Base-by-base conservation (phyloP, 768 basidiomycete species). In the Candolleomyces efflorescens region DNA sequence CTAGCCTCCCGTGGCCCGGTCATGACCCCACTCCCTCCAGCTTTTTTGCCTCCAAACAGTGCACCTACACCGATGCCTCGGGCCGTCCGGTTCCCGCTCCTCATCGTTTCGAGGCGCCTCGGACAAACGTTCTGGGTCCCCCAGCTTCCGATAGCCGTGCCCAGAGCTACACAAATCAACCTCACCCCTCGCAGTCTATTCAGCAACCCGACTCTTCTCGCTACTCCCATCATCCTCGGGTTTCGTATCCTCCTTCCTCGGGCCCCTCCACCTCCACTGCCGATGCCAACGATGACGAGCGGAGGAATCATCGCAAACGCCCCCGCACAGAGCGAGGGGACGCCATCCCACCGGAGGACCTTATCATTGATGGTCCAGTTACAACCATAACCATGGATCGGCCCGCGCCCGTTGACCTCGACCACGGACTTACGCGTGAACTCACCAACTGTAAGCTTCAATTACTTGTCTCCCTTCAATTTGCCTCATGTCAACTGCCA, bases 81-180 rank as follows among this genome's bases (percentile, higher is more conserved):
- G 91, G 90, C 37, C 85, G 87, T 47, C 78, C 84, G n/a, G 91
- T 92, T 11, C 87, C 90, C 41, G 89, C 90, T 62, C 90, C 78
- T 54, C 73, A 81, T 59, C 78, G 73, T 9, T 74, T 77, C 64
- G 81, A 77, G 62, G 32, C 32, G 32, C 32, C 69, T 76, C 53
- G 82, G 56, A 67, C 66, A 41, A 71, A 73, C 43, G 63, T 64
- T 26, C 70, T 64, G 51, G 56, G 63, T 36, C 64, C 71, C 13
- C 62, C 65, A 27, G 58, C 63, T 4, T 52, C 65, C 23, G 71
- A 70, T 44, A 61, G 44, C 55, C 67, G 67, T 39, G 20, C 22
- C 44, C 27, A 47, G 41, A 46, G 54, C 52, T 62, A 62, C 32
- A 32, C 32, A 57, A 45, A 41, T n/a, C 51, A 54, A 18, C 55